phyloP scores from a whole-genome alignment of 164 flowering plant genomes.

The Santalum album region DNA sequence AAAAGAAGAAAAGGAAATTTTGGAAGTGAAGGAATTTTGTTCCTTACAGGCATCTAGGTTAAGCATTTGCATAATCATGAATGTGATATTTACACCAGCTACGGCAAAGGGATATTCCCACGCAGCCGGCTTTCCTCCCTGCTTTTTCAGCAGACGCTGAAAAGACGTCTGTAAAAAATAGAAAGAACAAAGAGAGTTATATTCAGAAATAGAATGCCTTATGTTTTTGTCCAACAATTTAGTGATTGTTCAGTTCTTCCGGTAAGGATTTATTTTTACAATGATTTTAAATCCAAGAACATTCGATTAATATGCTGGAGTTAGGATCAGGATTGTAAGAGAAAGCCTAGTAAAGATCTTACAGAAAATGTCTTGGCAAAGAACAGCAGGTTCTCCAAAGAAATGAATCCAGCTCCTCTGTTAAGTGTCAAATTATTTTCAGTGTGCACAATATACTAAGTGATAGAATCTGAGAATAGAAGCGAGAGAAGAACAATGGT shows the following conservation, averaged over 20 bases:
- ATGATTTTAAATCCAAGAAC: no score
- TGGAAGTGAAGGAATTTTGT: not conserved
- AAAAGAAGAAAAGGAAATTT: not conserved
- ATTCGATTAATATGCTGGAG: no score
- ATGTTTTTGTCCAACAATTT: no score
- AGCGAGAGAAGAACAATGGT: not conserved
- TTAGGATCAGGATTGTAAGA: not conserved
- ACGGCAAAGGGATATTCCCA: constrained; percentile 98
- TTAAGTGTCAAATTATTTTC: constrained; percentile 6
- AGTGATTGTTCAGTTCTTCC: no score
- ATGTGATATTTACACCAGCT: constrained; percentile 90
- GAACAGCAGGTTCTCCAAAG: constrained; percentile 83
- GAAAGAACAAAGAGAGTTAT: no score
- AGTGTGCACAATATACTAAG: no score
- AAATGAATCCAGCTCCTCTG: constrained; percentile 95
- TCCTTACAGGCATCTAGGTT: constrained; percentile 61
- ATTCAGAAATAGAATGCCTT: no score
- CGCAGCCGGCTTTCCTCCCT: constrained; percentile 63
- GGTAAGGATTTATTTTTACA: no score
- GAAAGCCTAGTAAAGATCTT: constrained; percentile 14
- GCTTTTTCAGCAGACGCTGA: constrained; percentile 59
- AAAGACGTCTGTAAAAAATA: constrained; percentile 52
- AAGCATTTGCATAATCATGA: constrained; percentile 94
- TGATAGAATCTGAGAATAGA: not conserved
- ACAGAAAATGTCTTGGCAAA: constrained; percentile 87